phyloP scores from a whole-genome alignment of 495 filamentous ascomycete species.

The Penicillium tannophilum region DNA sequence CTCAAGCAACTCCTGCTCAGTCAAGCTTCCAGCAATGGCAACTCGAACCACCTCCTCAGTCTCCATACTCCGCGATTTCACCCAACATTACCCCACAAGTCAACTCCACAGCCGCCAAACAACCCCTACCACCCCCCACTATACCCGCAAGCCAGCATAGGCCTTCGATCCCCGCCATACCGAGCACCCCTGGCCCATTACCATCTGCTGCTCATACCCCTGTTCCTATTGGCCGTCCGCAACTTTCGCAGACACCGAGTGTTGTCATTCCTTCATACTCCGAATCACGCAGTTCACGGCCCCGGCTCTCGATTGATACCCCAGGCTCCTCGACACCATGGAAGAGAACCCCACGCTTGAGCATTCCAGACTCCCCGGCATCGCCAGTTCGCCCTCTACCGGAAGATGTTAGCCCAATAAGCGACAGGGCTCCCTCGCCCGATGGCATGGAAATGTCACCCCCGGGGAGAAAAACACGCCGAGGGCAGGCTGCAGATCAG shows the following conservation, averaged over 20 bases:
- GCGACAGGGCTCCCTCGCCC: conserved; percentile 49
- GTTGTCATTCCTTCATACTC: conserved; percentile 30
- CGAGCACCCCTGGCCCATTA: conserved; percentile 35
- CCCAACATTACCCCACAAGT: conserved; percentile 19
- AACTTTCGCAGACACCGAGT: conserved; percentile 34
- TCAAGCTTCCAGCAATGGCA: conserved; percentile 48
- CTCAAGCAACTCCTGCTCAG: conserved; percentile 31
- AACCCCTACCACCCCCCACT: conserved; percentile 22
- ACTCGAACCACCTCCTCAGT: conserved; percentile 39
- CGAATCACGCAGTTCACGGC: conserved; percentile 31
- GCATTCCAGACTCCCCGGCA: conserved; percentile 41
- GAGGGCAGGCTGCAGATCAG: conserved; percentile 24
- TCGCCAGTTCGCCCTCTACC: conserved; percentile 51
- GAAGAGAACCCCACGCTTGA: conserved; percentile 45
- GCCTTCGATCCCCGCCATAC: conserved; percentile 19
- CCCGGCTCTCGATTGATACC: conserved; percentile 46
- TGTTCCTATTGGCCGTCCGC: conserved; percentile 24
- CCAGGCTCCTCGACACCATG: conserved; percentile 51
- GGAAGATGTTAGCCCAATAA: conserved; percentile 57
- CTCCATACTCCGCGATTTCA: conserved; percentile 38
- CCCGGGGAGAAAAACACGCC: conserved; percentile 30
- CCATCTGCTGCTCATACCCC: conserved; percentile 28
- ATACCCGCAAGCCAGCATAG: conserved; percentile 15
- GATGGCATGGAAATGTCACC: conserved; percentile 37
- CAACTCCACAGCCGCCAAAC: conserved; percentile 20